Conservation (phyloP, 179 eudicot species). For the Pouteria campechiana region DNA sequence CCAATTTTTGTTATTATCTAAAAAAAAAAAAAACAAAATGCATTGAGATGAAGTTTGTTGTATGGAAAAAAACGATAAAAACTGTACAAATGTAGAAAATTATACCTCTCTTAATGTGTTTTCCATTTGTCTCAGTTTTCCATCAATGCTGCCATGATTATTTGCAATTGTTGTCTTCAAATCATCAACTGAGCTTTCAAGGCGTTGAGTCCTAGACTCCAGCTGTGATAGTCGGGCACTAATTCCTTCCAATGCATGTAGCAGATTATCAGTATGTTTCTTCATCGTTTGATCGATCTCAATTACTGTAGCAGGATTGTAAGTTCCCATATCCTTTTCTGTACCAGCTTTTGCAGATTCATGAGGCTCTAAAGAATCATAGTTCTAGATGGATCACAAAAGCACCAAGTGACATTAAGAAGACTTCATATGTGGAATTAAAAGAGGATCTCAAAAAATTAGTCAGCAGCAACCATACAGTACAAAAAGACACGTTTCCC, state of each 20-base stretch:
- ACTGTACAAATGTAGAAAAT: too few relatives aligned
- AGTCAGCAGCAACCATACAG: too few relatives aligned
- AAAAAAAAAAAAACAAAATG: too few relatives aligned
- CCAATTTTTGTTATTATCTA: too few relatives aligned
- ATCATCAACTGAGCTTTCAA: constrained; percentile 41
- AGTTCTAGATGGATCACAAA: too few relatives aligned
- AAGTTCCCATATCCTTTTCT: constrained; percentile 26
- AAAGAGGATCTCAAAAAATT: too few relatives aligned
- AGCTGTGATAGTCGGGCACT: constrained; percentile 44
- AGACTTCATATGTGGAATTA: too few relatives aligned
- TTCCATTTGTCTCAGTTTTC: constrained; percentile 39
- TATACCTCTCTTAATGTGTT: constrained; percentile 41
- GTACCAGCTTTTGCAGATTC: constrained; percentile 22
- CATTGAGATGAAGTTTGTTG: too few relatives aligned
- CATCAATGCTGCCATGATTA: constrained; percentile 39
- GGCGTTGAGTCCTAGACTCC: constrained; percentile 28
- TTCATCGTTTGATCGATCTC: constrained; percentile 41
- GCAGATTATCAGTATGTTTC: constrained; percentile 33
- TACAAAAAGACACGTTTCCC: too few relatives aligned
- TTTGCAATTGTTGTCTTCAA: constrained; percentile 30
- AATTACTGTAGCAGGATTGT: constrained; percentile 19
- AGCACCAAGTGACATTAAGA: too few relatives aligned
- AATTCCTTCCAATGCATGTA: constrained; percentile 36
- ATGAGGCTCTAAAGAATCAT: constrained; percentile 22
- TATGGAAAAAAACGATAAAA: too few relatives aligned